A percentile compares a stretch with the other conserved stretches of the same genome.
Evolutionary conservation across 2,329 filamentous ascomycete species (phyloP).

Genomic region (Sclerotinia spermophila): DNA sequence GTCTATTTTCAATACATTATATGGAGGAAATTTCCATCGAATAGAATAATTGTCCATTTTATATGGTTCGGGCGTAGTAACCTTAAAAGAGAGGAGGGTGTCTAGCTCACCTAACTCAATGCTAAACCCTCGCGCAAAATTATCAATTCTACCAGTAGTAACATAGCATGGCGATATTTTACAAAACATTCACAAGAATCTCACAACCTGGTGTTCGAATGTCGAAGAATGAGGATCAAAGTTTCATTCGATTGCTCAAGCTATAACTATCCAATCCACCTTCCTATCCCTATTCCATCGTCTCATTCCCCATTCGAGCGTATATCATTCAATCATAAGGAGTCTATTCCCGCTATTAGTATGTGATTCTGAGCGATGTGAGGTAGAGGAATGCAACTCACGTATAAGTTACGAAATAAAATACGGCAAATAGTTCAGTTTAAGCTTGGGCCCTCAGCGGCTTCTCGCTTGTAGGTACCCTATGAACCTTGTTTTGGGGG

Average conservation of each 20-base stretch:
- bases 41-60: too few relatives aligned
- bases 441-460: neutral
- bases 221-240: neutral
- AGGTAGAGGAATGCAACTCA: neutral
- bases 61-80: too few relatives aligned
- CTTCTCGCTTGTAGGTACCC: slow-evolving; percentile 12
- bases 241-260: neutral
- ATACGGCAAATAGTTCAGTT: neutral
- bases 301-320: too few relatives aligned
- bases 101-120: too few relatives aligned
- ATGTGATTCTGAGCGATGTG: too few relatives aligned
- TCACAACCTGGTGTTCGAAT: neutral
- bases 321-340: slow-evolving; percentile 20
- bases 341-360: neutral
- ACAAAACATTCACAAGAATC: neutral
- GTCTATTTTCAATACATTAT: too few relatives aligned
- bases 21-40: too few relatives aligned
- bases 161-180: too few relatives aligned
- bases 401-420: slow-evolving; percentile 12
- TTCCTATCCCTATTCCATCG: too few relatives aligned
- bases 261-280: neutral
- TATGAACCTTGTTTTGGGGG: slow-evolving; percentile 20
- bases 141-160: too few relatives aligned
- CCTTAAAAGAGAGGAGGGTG: too few relatives aligned
- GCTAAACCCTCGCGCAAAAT: too few relatives aligned